Conservation (phyloP, 352 stramenopile genomes). For the Phytophthora colocasiae region DNA sequence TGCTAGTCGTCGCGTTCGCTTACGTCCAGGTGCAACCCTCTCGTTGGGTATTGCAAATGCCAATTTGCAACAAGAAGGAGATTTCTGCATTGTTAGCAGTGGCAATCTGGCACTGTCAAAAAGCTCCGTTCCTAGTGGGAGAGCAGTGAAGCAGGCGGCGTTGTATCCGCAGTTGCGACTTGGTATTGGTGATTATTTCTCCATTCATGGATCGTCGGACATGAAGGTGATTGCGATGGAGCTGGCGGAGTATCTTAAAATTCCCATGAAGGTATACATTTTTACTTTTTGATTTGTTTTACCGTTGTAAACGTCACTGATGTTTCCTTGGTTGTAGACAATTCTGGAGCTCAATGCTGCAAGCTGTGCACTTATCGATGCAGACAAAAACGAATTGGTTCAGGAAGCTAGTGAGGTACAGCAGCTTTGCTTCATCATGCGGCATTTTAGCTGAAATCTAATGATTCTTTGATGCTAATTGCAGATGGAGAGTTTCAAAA, state of each 20-base stretch:
- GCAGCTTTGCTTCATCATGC: background rate
- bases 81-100: slow-evolving; percentile 75
- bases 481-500: slow-evolving; percentile 79
- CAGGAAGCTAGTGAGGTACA: slow-evolving; percentile 52
- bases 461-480: background rate
- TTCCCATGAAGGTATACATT: slow-evolving; percentile 51
- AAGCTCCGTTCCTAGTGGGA: slow-evolving; percentile 42
- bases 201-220: slow-evolving; percentile 41
- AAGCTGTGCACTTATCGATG: slow-evolving; percentile 46
- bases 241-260: slow-evolving; percentile 63
- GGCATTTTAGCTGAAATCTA: background rate
- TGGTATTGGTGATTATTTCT: slow-evolving; percentile 78
- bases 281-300: background rate
- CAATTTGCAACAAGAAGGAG: slow-evolving; percentile 31
- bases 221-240: slow-evolving; percentile 79
- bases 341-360: slow-evolving; percentile 42
- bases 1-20: slow-evolving; percentile 45
- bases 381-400: slow-evolving; percentile 46
- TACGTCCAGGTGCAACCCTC: slow-evolving; percentile 65
- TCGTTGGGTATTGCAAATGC: slow-evolving; percentile 28
- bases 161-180: slow-evolving; percentile 65
- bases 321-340: slow-evolving; percentile 11
- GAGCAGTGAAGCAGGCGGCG: slow-evolving; percentile 56
- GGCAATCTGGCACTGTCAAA: slow-evolving; percentile 55
- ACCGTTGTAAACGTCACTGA: too few relatives aligned